These are phyloP conservation scores for Leccinum broughii DNA, from an alignment of 768 basidiomycete species.

Conservation along the genomic window DNA sequence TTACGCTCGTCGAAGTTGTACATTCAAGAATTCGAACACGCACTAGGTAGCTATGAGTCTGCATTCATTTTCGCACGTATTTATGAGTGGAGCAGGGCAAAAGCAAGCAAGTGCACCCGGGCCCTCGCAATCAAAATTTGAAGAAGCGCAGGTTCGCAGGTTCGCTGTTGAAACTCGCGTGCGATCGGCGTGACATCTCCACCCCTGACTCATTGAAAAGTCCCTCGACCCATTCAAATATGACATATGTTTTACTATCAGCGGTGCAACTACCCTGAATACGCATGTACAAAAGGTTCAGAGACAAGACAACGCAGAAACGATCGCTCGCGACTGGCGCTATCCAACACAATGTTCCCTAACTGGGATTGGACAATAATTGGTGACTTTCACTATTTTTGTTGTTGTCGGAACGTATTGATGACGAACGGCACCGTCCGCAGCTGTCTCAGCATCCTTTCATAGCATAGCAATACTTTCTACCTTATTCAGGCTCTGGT, in stretches of 20 bases:
- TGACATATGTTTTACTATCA: neutral
- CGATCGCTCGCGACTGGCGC: neutral
- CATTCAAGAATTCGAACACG: neutral
- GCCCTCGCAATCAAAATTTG: too few species aligned
- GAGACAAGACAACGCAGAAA: neutral
- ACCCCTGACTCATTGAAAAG: neutral
- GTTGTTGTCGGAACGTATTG: neutral
- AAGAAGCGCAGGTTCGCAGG: too few species aligned
- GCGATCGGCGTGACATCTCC: neutral
- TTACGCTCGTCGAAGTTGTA: too few species aligned
- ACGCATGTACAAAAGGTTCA: neutral
- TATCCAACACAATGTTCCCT: conserved; percentile 15
- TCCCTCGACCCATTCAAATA: neutral
- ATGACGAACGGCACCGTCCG: neutral
- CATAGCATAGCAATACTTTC: conserved; percentile 23
- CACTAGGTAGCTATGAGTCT: neutral
- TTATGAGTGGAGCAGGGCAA: neutral
- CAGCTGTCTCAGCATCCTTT: conserved; percentile 19
- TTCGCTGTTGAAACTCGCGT: too few species aligned
- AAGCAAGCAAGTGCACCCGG: neutral
- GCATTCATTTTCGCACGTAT: neutral
- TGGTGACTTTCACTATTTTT: conserved; percentile 7
- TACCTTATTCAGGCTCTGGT: conserved; percentile 27
- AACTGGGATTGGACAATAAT: conserved; percentile 14
- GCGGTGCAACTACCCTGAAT: neutral